These are phyloP conservation scores for Chloranthus sessilifolius DNA, from an alignment of 164 flowering plant genomes.

Conservation along the genomic window DNA sequence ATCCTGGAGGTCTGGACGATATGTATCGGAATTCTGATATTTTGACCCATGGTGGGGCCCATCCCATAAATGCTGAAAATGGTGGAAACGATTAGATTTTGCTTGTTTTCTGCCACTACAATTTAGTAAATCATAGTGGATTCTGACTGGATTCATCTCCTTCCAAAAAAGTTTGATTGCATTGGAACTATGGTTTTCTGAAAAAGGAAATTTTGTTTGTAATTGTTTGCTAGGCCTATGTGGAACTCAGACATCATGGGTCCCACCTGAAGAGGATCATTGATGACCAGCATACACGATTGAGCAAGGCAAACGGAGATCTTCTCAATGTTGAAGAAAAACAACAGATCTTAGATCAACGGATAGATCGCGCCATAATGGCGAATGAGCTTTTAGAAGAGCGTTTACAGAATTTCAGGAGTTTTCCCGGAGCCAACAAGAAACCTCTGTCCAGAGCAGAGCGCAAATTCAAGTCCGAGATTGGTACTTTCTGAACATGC, in stretches of 20 bases:
- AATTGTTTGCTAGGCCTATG: constrained; percentile 48
- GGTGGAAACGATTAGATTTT: too few relatives aligned
- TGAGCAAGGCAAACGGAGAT: constrained; percentile 45
- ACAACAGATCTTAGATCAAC: constrained; percentile 46
- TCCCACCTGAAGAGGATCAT: constrained; percentile 63
- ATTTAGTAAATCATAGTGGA: too few relatives aligned
- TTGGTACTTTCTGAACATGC: constrained; percentile 68
- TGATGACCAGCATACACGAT: constrained; percentile 59
- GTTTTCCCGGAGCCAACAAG: constrained; percentile 58
- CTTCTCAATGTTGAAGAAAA: constrained; percentile 59
- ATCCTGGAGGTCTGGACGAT: too few relatives aligned
- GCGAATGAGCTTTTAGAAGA: constrained; percentile 42
- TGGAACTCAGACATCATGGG: constrained; percentile 78
- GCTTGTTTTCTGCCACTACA: too few relatives aligned
- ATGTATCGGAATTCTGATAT: too few relatives aligned
- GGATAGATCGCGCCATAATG: constrained; percentile 46
- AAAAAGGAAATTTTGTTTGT: too few relatives aligned
- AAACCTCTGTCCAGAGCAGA: constrained; percentile 82
- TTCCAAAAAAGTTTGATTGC: too few relatives aligned
- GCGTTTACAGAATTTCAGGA: constrained; percentile 51
- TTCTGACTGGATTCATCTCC: constrained; percentile 1
- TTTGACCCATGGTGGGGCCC: too few relatives aligned
- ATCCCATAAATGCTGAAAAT: too few relatives aligned
- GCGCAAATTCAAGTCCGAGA: constrained; percentile 67
- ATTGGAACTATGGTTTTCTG: too few relatives aligned